Evolutionary conservation across 495 filamentous ascomycete species (phyloP), one percentile per base, ranked within the genome.

Genomic region (Staphylotrichum longicolle): DNA sequence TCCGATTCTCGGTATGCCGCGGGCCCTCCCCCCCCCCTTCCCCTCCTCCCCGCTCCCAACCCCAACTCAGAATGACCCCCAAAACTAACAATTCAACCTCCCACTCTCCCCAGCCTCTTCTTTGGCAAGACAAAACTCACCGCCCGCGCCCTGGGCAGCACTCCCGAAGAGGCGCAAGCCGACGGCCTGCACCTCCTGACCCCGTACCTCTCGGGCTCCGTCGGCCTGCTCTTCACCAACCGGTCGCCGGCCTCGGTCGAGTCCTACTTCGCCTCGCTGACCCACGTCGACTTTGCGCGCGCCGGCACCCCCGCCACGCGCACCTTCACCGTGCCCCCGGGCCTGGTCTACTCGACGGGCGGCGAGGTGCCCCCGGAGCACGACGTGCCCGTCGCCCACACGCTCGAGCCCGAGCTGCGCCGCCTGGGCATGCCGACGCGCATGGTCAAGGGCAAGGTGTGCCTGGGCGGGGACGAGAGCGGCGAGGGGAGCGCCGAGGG

Each of bases 51-150:
- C 14, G 34, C 46, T 10, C 20, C 14, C 12, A 33, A 10, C 15
- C 8, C 20, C 45, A 41, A 7, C 47, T 32, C 40, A 27, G 20
- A 27, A 27, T 27, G 20, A 27, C 0, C 30, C 7, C 20, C 4
- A 50, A 37, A 34, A 10, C 11, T 45, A 51, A 61, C 48, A 54
- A 14, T 11, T 9, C 37, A 27, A n/a, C 35, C 15, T 54, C 15
- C 35, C 3, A 7, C 30, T 9, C 42, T 27, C 37, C 12, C 50
- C 59, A 92, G 93, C 62, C 73, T 98, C 72, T 97, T 97, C 85
- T 97, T 97, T 75, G 94, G 94, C 74, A 98, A 97, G 75, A 98
- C 93, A 50, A 97, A 97, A 78, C 92, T 97, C 69, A 98, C 96
- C 89, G 88, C 91, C 60, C 88, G 91, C 77, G 91, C 94, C 54